phyloP scores from a whole-genome alignment of 306 rosid genomes.

The Castanopsis chinensis region DNA sequence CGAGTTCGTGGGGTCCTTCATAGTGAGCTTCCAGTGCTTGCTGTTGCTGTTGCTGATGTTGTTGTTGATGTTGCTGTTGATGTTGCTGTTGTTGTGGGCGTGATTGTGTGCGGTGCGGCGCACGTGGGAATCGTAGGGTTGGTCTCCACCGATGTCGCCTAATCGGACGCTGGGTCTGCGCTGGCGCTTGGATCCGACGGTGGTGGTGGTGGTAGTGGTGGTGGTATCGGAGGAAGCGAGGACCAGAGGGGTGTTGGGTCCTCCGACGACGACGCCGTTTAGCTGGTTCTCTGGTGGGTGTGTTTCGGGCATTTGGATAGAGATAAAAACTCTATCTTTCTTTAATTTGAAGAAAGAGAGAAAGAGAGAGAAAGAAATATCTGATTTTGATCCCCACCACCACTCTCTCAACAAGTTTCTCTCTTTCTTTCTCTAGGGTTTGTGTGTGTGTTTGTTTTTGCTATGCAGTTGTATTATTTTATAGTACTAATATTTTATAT shows the following conservation, averaged over 20 bases:
- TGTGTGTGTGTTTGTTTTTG: background rate
- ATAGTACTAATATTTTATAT: background rate
- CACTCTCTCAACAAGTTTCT: background rate
- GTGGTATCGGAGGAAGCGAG: no score
- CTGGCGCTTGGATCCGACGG: constrained; percentile 79
- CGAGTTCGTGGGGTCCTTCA: constrained; percentile 35
- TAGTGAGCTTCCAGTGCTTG: constrained; percentile 63
- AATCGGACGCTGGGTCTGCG: constrained; percentile 88
- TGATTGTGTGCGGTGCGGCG: constrained; percentile 41
- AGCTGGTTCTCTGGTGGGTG: background rate
- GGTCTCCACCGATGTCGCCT: constrained; percentile 96
- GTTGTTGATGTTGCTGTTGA: background rate
- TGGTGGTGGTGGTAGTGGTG: background rate
- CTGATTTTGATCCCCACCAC: background rate
- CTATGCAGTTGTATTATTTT: no score
- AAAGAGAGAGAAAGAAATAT: background rate
- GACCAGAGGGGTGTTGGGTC: no score
- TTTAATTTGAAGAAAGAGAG: background rate
- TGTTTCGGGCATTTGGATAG: constrained; percentile 2
- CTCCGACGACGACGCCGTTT: constrained; percentile 55
- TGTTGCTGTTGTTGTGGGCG: background rate
- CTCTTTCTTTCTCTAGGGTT: background rate
- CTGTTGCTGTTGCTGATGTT: background rate
- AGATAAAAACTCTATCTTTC: no score
- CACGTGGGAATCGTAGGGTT: constrained; percentile 60